phyloP scores from a whole-genome alignment of 106 monocot genomes.

The Dactylorhiza incarnata region DNA sequence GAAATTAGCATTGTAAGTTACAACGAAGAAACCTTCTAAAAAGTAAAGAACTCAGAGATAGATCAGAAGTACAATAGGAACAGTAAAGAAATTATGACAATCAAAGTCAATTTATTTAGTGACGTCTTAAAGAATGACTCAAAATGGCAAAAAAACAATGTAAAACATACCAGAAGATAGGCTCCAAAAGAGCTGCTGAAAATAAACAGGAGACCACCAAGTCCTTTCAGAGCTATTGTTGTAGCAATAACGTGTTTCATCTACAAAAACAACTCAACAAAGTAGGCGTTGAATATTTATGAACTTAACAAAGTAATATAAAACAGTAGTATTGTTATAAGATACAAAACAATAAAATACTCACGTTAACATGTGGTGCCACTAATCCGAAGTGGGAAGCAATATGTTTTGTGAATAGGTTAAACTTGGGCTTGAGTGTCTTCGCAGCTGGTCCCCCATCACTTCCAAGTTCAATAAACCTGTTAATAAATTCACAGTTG shows the following conservation, averaged over 20 bases:
- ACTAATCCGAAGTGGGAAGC: slow-evolving; percentile 23
- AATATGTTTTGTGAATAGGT: slow-evolving; percentile 29
- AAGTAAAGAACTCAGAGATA: neutral
- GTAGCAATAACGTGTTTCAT: slow-evolving; percentile 57
- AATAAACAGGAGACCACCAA: slow-evolving; percentile 75
- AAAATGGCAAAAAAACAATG: neutral
- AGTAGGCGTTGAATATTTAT: neutral
- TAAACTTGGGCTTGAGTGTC: slow-evolving; percentile 51
- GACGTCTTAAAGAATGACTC: neutral
- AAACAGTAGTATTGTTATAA: neutral
- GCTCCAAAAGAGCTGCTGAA: slow-evolving; percentile 74
- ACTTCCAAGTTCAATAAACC: slow-evolving; percentile 59
- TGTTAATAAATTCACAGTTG: slow-evolving; percentile 11
- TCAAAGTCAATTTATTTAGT: neutral
- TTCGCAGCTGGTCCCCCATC: slow-evolving; percentile 65
- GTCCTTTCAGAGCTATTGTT: slow-evolving; percentile 56
- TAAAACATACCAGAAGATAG: slow-evolving; percentile 48
- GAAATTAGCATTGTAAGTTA: neutral
- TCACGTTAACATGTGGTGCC: slow-evolving; percentile 47
- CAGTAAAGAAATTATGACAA: too few species aligned
- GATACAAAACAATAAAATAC: neutral
- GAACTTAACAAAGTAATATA: neutral
- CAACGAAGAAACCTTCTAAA: neutral
- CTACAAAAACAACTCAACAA: slow-evolving; percentile 20
- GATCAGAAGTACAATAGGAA: neutral